These are phyloP conservation scores for Lyophyllum decastes DNA, from an alignment of 768 basidiomycete species.

Conservation along the genomic window DNA sequence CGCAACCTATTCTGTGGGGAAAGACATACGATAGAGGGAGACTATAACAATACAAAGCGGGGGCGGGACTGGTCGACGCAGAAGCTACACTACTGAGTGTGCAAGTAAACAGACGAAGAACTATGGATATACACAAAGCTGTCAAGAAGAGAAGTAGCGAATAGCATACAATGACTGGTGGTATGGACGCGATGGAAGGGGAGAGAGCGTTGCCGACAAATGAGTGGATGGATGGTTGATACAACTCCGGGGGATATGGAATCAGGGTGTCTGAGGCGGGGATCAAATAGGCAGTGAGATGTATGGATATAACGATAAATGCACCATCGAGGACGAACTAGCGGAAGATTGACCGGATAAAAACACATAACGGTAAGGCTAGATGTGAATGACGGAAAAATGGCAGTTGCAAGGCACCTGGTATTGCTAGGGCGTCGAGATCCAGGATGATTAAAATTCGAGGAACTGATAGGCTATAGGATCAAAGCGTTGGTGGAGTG, in stretches of 20 bases:
- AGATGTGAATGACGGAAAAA: conserved; percentile 14
- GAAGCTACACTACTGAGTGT: conserved; percentile 12
- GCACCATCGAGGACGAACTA: not conserved
- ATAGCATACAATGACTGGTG: not conserved
- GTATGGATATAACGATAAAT: conserved; percentile 5
- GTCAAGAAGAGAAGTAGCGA: conserved; percentile 4
- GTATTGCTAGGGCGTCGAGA: not conserved
- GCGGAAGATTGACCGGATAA: not conserved
- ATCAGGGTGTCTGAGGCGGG: not conserved
- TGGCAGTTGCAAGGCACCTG: not conserved
- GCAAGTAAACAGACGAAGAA: conserved; percentile 7
- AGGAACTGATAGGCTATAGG: conserved; percentile 71
- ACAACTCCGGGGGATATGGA: conserved; percentile 9
- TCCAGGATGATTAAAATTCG: conserved; percentile 56
- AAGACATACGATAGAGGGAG: not conserved
- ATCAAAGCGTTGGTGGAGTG: conserved; percentile 66
- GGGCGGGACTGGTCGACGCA: not conserved
- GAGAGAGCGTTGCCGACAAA: not conserved
- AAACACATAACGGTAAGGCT: conserved; percentile 8
- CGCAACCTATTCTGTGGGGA: not conserved
- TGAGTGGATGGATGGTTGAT: conserved; percentile 7
- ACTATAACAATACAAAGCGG: conserved; percentile 13
- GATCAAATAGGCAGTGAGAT: not conserved
- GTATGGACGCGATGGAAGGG: not conserved
- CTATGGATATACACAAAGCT: conserved; percentile 18